These are phyloP conservation scores for Mercurialis annua DNA, from an alignment of 345 rosid genomes.

Conservation along the genomic window DNA sequence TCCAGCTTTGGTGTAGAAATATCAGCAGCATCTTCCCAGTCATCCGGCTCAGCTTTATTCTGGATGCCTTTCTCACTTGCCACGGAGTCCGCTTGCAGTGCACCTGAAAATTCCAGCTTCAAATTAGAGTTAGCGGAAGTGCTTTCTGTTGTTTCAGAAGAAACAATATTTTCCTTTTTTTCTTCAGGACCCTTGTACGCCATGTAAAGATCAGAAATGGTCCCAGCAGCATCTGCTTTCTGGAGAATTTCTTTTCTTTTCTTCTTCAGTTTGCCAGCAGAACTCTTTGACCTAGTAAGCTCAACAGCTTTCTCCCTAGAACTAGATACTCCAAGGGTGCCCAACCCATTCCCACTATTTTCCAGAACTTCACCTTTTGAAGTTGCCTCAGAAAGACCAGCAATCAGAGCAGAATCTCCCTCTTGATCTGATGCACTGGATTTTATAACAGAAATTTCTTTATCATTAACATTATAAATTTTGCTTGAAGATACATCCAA, in stretches of 20 bases:
- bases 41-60: slow-evolving; percentile 72
- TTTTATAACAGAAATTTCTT: slow-evolving; percentile 17
- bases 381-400: slow-evolving; percentile 33
- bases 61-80: slow-evolving; percentile 32
- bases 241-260: slow-evolving; percentile 62
- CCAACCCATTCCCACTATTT: slow-evolving; percentile 28
- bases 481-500: slow-evolving; percentile 20
- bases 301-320: slow-evolving; percentile 54
- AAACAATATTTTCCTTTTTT: slow-evolving; percentile 44
- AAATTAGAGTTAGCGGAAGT: slow-evolving; percentile 25
- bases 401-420: slow-evolving; percentile 19
- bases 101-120: slow-evolving; percentile 37
- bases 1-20: slow-evolving; percentile 76
- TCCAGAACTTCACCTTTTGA: slow-evolving; percentile 35
- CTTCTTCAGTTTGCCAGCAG: slow-evolving; percentile 43
- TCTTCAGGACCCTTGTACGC: slow-evolving; percentile 94
- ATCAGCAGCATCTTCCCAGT: slow-evolving; percentile 99
- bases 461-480: background rate
- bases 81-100: slow-evolving; percentile 24
- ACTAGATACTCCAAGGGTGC: slow-evolving; percentile 28
- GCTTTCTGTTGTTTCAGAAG: slow-evolving; percentile 34
- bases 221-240: slow-evolving; percentile 94
- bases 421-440: slow-evolving; percentile 26
- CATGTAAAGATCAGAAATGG: slow-evolving; percentile 72
- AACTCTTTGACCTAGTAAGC: slow-evolving; percentile 43